Percentiles rank a stretch among this genome's conserved stretches.
phyloP scores from a whole-genome alignment of 768 basidiomycete species.

The Kwoniella mangroviensis region DNA sequence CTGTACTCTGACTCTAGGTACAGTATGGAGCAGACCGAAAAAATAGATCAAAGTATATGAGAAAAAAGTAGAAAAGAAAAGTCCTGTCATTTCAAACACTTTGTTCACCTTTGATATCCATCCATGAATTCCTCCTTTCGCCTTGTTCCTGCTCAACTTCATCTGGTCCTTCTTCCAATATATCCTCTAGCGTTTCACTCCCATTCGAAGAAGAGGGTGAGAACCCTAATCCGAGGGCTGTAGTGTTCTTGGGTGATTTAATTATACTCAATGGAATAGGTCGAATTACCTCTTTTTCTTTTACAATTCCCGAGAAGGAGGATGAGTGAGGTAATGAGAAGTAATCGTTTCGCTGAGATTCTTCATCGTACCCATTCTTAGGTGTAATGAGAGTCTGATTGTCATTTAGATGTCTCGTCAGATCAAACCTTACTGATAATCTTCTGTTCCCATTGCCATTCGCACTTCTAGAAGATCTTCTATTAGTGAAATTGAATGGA shows the following conservation, averaged over 20 bases:
- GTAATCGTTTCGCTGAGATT: not conserved
- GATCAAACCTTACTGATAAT: constrained; percentile 13
- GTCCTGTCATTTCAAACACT: constrained; percentile 1
- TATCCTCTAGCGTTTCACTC: constrained; percentile 3
- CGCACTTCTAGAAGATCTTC: not conserved
- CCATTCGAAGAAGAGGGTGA: constrained; percentile 3
- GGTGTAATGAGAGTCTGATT: not conserved
- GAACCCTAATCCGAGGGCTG: not conserved
- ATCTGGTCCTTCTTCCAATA: constrained; percentile 2
- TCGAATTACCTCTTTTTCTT: not conserved
- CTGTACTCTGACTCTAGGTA: no score
- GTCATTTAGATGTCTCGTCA: not conserved
- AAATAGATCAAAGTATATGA: no score
- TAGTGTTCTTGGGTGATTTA: constrained; percentile 5
- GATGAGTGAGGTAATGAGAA: not conserved
- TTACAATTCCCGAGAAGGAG: not conserved
- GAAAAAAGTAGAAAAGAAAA: not conserved
- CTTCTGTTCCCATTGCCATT: constrained; percentile 4
- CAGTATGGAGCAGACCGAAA: no score
- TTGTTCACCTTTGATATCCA: constrained; percentile 10
- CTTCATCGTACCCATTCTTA: not conserved
- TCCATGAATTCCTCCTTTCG: constrained; percentile 1
- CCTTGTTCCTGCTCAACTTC: not conserved
- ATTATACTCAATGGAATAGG: constrained; percentile 13
- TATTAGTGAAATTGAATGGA: not conserved